A percentile compares a stretch with the other conserved stretches of the same genome.
These are phyloP conservation scores for Suillus discolor DNA, from an alignment of 768 basidiomycete genomes.

Conservation along the genomic window DNA sequence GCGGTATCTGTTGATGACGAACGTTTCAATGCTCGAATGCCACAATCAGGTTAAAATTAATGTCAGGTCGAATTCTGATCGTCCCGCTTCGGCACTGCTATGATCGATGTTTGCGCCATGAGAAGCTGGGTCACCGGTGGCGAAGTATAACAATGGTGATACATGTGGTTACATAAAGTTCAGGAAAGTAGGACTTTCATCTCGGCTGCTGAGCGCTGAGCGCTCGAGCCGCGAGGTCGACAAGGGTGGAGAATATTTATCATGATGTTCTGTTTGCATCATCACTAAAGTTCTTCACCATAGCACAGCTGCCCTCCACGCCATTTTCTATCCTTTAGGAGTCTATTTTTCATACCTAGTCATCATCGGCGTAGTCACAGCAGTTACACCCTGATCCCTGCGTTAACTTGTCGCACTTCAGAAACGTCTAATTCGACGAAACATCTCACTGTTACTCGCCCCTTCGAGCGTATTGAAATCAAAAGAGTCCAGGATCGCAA, in stretches of 20 bases:
- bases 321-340: not conserved
- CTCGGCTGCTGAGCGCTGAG: too few relatives aligned
- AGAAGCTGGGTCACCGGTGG: conserved; percentile 80
- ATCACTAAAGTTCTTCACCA: not conserved
- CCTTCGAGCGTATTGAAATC: not conserved
- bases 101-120: conserved; percentile 81
- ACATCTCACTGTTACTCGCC: too few relatives aligned
- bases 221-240: not conserved
- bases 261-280: not conserved
- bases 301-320: not conserved
- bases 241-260: not conserved
- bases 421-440: not conserved
- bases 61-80: not conserved
- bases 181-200: not conserved
- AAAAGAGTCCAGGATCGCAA: not conserved
- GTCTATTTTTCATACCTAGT: not conserved
- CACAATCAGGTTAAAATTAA: not conserved
- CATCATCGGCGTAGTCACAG: not conserved
- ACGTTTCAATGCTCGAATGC: not conserved
- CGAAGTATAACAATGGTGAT: conserved; percentile 42
- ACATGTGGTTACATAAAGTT: not conserved
- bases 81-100: conserved; percentile 53
- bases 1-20: not conserved
- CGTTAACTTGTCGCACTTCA: not conserved
- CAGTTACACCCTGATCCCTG: not conserved